These are phyloP conservation scores for Elasticomyces elasticus DNA, from an alignment of 495 filamentous ascomycete species.

Conservation along the genomic window DNA sequence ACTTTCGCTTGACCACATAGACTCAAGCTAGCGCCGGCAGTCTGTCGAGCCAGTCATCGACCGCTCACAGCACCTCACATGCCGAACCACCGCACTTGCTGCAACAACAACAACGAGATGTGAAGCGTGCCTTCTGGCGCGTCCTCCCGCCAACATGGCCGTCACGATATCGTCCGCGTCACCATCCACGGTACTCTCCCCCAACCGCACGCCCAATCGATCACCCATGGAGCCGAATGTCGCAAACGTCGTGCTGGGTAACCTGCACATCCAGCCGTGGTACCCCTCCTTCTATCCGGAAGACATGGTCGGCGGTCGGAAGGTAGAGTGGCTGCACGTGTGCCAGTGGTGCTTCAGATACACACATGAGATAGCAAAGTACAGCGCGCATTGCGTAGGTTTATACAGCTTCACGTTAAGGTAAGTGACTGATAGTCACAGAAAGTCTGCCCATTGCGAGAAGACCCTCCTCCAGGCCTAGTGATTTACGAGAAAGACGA, in stretches of 20 bases:
- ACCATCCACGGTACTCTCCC: constrained; percentile 8
- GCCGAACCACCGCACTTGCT: no score
- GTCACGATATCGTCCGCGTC: neutral
- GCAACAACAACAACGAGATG: neutral
- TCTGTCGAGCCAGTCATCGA: no score
- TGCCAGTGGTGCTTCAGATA: constrained; percentile 95
- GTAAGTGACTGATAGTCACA: constrained; percentile 24
- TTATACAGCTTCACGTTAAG: neutral
- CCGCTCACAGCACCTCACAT: no score
- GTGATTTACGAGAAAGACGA: constrained; percentile 49
- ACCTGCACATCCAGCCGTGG: constrained; percentile 37
- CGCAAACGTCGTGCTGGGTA: constrained; percentile 36
- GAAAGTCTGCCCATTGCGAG: constrained; percentile 35
- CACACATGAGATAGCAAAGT: constrained; percentile 57
- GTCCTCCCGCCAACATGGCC: constrained; percentile 4
- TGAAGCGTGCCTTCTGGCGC: neutral
- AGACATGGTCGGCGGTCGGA: constrained; percentile 30
- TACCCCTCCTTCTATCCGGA: constrained; percentile 40
- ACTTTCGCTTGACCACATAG: no score
- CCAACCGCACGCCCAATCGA: constrained; percentile 8
- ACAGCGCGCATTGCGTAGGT: constrained; percentile 42
- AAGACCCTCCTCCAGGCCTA: constrained; percentile 29
- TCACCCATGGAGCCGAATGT: constrained; percentile 30
- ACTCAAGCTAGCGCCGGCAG: no score
- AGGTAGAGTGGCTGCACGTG: constrained; percentile 58